Percentiles rank a stretch among this genome's conserved stretches.
These are phyloP conservation scores for Solanum pimpinellifolium DNA, from an alignment of 257 asterid species.

Conservation along the genomic window DNA sequence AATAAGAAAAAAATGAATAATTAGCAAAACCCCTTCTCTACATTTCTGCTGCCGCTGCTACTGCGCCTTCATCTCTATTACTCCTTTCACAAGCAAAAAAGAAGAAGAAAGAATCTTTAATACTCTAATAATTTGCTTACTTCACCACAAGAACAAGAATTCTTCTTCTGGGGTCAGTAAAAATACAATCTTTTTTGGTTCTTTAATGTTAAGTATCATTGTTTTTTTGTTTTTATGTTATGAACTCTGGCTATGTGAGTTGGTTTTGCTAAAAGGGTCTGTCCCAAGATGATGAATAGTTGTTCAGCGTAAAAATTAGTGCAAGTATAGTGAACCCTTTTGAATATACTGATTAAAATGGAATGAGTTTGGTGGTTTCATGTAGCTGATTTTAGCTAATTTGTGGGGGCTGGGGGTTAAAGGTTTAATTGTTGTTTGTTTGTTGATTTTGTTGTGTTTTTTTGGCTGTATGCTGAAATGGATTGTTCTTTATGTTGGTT, in stretches of 20 bases:
- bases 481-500: neutral
- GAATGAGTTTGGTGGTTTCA: neutral
- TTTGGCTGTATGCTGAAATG: neutral
- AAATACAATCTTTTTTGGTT: neutral
- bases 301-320: neutral
- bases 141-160: neutral
- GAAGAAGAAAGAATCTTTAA: neutral
- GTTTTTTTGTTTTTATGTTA: neutral
- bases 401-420: neutral
- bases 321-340: neutral
- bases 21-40: neutral
- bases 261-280: neutral
- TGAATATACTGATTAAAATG: neutral
- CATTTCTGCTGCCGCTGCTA: neutral
- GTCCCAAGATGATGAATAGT: neutral
- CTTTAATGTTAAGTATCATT: neutral
- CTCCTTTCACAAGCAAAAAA: neutral
- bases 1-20: neutral
- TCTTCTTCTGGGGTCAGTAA: neutral
- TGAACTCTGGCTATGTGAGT: neutral
- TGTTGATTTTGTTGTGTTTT: neutral
- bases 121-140: neutral
- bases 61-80: neutral
- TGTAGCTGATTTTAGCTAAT: neutral
- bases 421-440: neutral